Evolutionary conservation across 73 alveolate genomes (phyloP).

Genomic region (Breviolum minutum): DNA sequence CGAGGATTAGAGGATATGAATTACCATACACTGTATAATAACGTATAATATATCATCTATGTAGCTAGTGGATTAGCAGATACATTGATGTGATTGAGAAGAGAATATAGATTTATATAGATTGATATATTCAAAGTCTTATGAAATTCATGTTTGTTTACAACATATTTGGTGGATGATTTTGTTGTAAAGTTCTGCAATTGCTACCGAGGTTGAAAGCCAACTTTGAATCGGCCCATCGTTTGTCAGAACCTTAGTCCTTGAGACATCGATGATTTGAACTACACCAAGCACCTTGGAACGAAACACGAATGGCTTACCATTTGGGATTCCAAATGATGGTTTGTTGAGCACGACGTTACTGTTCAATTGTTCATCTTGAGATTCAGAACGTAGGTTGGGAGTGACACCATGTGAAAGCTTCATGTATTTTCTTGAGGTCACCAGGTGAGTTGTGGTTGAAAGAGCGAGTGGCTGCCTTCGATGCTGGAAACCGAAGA

Average conservation of each 20-base stretch:
- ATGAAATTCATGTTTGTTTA: too few relatives aligned
- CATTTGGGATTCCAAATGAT: too few relatives aligned
- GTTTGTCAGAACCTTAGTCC: conserved; percentile 30
- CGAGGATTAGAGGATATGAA: too few relatives aligned
- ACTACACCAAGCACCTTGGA: too few relatives aligned
- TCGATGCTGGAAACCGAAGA: conserved; percentile 67
- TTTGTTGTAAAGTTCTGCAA: too few relatives aligned
- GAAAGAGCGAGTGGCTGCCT: conserved; percentile 60
- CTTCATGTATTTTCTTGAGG: background rate
- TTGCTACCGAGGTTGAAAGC: conserved; percentile 40
- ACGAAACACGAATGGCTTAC: too few relatives aligned
- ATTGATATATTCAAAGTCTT: too few relatives aligned
- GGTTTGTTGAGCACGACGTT: background rate
- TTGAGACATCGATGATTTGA: background rate
- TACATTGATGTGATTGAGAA: too few relatives aligned
- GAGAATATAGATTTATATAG: too few relatives aligned
- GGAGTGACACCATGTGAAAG: background rate
- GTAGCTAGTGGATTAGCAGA: too few relatives aligned
- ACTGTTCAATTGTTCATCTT: background rate
- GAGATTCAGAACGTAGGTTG: background rate
- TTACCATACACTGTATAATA: background rate
- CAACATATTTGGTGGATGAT: too few relatives aligned
- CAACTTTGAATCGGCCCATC: conserved; percentile 63
- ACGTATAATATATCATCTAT: too few relatives aligned
- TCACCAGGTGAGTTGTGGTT: conserved; percentile 67